These are phyloP conservation scores for Epichloe sp. DNA, from an alignment of 2,329 filamentous ascomycete species.

Conservation along the genomic window DNA sequence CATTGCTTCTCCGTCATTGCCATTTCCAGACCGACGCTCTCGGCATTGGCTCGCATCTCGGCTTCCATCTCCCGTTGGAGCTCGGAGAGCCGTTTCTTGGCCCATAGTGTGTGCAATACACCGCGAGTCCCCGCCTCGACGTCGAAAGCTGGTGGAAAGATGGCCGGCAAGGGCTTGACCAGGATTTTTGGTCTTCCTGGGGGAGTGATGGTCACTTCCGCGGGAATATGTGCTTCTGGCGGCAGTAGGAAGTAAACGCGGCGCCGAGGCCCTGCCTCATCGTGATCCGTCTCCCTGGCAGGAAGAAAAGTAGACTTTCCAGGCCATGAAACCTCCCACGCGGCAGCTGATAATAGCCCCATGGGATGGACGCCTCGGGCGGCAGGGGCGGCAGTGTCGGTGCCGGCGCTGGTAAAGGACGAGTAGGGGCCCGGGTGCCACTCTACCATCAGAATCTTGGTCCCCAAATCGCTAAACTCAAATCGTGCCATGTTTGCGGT, in stretches of 20 bases:
- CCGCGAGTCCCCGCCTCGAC: conserved; percentile 62
- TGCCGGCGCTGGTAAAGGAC: neutral
- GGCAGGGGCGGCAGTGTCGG: neutral
- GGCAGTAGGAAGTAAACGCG: conserved; percentile 73
- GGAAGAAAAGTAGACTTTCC: conserved; percentile 63
- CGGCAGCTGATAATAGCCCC: conserved; percentile 10
- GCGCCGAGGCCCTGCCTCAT: conserved; percentile 29
- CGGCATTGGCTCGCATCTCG: conserved; percentile 60
- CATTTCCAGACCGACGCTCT: conserved; percentile 77
- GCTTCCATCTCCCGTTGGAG: conserved; percentile 63
- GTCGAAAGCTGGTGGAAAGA: conserved; percentile 67
- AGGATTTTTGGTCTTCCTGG: conserved; percentile 29
- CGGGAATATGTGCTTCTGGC: conserved; percentile 56
- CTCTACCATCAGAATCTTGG: conserved; percentile 87
- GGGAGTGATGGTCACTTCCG: conserved; percentile 52
- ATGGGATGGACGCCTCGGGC: conserved; percentile 2
- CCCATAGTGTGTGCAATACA: conserved; percentile 83
- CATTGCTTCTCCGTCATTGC: conserved; percentile 70
- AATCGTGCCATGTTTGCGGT: conserved; percentile 50
- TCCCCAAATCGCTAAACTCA: conserved; percentile 78
- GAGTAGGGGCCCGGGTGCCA: conserved; percentile 44
- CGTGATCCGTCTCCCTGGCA: conserved; percentile 29
- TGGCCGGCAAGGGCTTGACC: conserved; percentile 73
- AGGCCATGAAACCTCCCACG: conserved; percentile 73
- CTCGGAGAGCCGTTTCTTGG: conserved; percentile 64